phyloP scores from a whole-genome alignment of 768 basidiomycete genomes.

The Rhodotorula babjevae region DNA sequence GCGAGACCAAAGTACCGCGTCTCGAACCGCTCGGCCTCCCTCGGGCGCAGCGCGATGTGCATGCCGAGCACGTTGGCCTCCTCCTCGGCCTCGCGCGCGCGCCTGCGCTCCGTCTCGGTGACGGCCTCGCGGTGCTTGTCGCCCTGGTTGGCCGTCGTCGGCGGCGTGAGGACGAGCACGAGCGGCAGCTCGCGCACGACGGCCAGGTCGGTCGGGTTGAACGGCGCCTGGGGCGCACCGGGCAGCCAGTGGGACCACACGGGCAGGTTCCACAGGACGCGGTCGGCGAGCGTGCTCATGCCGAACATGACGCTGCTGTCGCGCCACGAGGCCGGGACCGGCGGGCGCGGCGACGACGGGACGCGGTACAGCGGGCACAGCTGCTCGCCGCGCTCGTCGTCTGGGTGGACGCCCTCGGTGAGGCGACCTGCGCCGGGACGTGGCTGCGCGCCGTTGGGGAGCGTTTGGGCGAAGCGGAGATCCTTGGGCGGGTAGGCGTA shows the following conservation, averaged over 20 bases:
- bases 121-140: neutral
- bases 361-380: conserved; percentile 23
- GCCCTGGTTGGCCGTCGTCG: neutral
- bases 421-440: neutral
- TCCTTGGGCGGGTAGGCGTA: conserved; percentile 35
- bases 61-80: conserved; percentile 33
- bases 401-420: conserved; percentile 13
- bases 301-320: conserved; percentile 36
- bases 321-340: conserved; percentile 6
- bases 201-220: conserved; percentile 14
- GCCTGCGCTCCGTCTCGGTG: conserved; percentile 19
- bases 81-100: conserved; percentile 29
- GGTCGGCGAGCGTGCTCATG: conserved; percentile 38
- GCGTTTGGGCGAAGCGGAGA: conserved; percentile 32
- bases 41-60: conserved; percentile 22
- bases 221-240: neutral
- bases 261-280: conserved; percentile 37
- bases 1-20: conserved; percentile 38
- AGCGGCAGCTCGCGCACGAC: conserved; percentile 18
- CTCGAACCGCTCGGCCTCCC: conserved; percentile 35
- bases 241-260: conserved; percentile 40
- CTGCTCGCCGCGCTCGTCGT: conserved; percentile 24
- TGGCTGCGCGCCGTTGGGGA: neutral
- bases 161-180: conserved; percentile 33
- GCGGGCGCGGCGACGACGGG: conserved; percentile 17